Base-by-base conservation (phyloP, 2,329 filamentous ascomycete genomes). In the Chrysosporium keratinophilum region DNA sequence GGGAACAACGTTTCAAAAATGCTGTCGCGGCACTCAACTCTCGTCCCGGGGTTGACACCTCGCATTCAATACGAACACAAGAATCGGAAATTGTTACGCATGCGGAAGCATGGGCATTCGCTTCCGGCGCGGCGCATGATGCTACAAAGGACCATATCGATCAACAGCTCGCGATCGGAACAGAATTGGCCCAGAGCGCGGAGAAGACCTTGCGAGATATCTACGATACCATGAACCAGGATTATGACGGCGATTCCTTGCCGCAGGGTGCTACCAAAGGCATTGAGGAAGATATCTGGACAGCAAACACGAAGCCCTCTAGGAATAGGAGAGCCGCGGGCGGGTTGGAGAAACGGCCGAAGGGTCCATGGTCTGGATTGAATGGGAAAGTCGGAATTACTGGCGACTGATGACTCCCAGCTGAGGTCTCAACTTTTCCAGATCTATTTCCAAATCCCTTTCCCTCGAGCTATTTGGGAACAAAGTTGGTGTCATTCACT, bases 31-130 rank as follows among this genome's bases (percentile, higher is more conserved):
- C 64, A 9, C 59, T 65, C 14, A 62, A 58, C 31, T 59, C 61
- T 15, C 61, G 64, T 2, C 58, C 59, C 42, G 50, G 54, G 5
- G 12, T 43, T 43, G 37, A 15, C 10, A 12, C 51, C 1, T 58
- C 55, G 17, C 37, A 56, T 5, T 23, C 58, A n/a, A 62, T 62
- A 10, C 53, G 57, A 23, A 56, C 41, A 11, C 59, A 60, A n/a
- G 46, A 59, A 0, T 67, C 70, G 33, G 67, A 69, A 45, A 54
- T 70, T 15, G 57, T 70, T 19, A 53, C 43, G 20, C 60, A 66
- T 43, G 69, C 69, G 14, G 63, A 70, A 58, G 68, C 68, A 37
- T 72, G 69, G 69, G 64, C 67, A 7, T 71, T 71, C 60, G 69
- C 69, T 12, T 68, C 68, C 3, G 56, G 63, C 2, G 67, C 67